Percentiles rank a stretch among this genome's conserved stretches.
These are phyloP conservation scores for Venturia oleaginea DNA, from an alignment of 2,329 filamentous ascomycete species.

Conservation along the genomic window DNA sequence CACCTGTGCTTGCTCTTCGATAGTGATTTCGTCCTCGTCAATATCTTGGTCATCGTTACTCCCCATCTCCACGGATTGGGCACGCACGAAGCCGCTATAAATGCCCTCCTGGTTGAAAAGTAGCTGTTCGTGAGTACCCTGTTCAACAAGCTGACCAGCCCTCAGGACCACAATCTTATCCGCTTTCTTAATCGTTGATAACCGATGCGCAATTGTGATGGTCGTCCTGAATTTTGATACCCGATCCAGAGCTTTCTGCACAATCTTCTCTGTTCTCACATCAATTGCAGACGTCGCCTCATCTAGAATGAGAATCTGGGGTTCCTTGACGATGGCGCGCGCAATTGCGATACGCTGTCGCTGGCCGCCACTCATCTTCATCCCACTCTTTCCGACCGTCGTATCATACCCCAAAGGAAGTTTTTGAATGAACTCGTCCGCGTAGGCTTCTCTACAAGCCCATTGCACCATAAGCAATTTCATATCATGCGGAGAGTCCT, in stretches of 20 bases:
- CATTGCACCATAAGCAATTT: conserved; percentile 46
- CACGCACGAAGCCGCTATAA: conserved; percentile 59
- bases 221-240: conserved; percentile 57
- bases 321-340: conserved; percentile 57
- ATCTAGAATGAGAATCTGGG: conserved; percentile 60
- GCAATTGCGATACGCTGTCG: conserved; percentile 74
- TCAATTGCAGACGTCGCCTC: conserved; percentile 65
- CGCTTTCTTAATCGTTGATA: conserved; percentile 68
- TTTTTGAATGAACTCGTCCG: conserved; percentile 29
- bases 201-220: conserved; percentile 68
- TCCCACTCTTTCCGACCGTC: conserved; percentile 61
- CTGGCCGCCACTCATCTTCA: conserved; percentile 72
- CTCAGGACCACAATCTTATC: conserved; percentile 71
- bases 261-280: conserved; percentile 42
- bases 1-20: neutral
- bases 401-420: conserved; percentile 56
- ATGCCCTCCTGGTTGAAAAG: conserved; percentile 50
- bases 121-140: conserved; percentile 67
- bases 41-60: conserved; percentile 2
- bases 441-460: conserved; percentile 31
- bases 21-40: conserved; percentile 7
- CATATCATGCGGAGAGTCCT: conserved; percentile 43
- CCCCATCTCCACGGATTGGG: conserved; percentile 27
- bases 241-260: conserved; percentile 51
- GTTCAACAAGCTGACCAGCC: conserved; percentile 61